Base-by-base conservation (phyloP, 305 asterid genomes). In the Fraxinus latifolia region DNA sequence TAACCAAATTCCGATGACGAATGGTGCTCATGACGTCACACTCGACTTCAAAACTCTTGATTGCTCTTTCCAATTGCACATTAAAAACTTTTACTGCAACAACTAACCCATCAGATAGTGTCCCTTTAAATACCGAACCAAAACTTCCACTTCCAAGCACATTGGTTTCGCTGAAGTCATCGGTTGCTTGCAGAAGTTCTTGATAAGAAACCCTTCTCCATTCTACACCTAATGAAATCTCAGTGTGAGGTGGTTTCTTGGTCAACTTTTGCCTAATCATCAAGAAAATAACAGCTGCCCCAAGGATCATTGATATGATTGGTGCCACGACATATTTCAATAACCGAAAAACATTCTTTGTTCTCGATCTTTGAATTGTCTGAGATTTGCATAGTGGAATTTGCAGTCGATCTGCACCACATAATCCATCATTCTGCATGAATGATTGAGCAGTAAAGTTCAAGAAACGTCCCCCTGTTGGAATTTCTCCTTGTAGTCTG, bases 11-110 rank as follows among this genome's bases (percentile, higher is more conserved):
- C 29, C 84, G 81, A 1, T 87, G 91, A 2, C 88, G 89, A 42
- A 87, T 50, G 1, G 37, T 70, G 82, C 90, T 80, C 37, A 89
- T n/a, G 12, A 86, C 65, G 71, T 76, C 76, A 32, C 89, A 60
- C 47, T 89, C 92, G 0, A 74, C 82, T 0, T 74, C 84, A 44
- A 86, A 89, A 68, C 91, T 87, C 80, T 82, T 76, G 62, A 7
- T 4, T 0, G 82, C 86, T 78, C 82, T 53, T 76, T 85, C 86
- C 2, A 36, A 3, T 21, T 81, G 60, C 37, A 65, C 6, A 53
- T 89, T 85, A 68, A 89, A 87, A 11, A 88, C 89, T 80, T 87
- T 89, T 2, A 88, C 89, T 5, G 90, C 92, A 0, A 86, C 77
- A 75, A 5, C 34, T 19, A 70, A 71, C 5, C 87, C 91, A 74